phyloP scores from a whole-genome alignment of 176 grass and related monocot genomes.

The Avena insularis region DNA sequence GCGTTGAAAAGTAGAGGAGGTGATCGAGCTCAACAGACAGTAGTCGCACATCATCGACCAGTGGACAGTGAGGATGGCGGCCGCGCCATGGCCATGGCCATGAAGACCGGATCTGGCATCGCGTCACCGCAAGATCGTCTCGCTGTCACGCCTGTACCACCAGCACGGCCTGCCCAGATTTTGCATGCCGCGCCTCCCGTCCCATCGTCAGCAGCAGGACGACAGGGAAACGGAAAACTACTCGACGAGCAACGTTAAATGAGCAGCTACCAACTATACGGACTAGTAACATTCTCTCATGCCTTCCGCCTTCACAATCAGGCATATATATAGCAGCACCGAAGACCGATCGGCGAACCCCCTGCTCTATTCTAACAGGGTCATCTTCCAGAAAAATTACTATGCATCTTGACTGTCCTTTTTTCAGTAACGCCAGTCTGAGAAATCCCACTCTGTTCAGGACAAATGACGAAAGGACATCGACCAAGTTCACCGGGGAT shows the following conservation, averaged over 20 bases:
- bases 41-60: neutral
- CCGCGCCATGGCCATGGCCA: neutral
- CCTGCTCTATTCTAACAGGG: neutral
- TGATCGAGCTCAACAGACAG: neutral
- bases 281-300: neutral
- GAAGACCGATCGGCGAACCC: neutral
- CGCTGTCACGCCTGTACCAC: neutral
- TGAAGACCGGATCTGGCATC: slow-evolving; percentile 23
- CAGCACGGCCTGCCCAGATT: neutral
- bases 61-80: slow-evolving; percentile 21
- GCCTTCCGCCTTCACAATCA: neutral
- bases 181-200: neutral
- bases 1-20: neutral
- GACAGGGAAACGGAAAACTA: slow-evolving; percentile 30
- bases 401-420: neutral
- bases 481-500: too few species aligned
- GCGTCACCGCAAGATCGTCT: slow-evolving; percentile 34
- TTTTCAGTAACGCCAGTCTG: neutral
- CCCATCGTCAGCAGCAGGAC: slow-evolving; percentile 19
- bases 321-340: neutral
- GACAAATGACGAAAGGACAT: neutral
- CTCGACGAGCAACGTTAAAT: slow-evolving; percentile 29
- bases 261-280: neutral
- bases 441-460: neutral
- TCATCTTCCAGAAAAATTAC: neutral